Evolutionary conservation across 176 grass and related monocot species (phyloP), one percentile per base, ranked within the genome.

Genomic region (Phoenix dactylifera): DNA sequence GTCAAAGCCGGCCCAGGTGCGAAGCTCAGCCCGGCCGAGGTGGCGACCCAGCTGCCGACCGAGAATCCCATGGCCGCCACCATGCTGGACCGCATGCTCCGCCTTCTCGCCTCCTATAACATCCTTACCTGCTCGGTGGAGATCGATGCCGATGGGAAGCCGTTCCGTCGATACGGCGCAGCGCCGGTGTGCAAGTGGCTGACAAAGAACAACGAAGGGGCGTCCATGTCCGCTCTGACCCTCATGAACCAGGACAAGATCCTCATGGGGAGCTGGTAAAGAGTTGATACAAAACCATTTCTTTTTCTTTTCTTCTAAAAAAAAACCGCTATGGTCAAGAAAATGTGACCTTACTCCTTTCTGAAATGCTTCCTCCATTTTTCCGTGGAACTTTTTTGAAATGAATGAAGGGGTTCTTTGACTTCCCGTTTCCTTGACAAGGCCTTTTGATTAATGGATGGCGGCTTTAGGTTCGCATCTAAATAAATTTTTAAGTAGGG

Each of bases 161-260:
- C 77, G 17, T 20, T 9, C 16, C 71, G 86, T 0, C 63, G 64
- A 4, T 96, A 87, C 69, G 51, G 68, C 12, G 64, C 74, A 0
- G 65, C 68, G 5, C 91, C 86, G 12, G 86, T 87, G 5, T 82
- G 86, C 86, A 87, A 87, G 67, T 95, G 81, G 80, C 80, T 95
- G 24, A 90, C 91, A 5, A 82, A 82, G 52, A 95, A 95, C 57
- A 77, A 90, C 52, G 86, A 90, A 52, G 91, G 86, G 44, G 86
- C 87, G 35, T 95, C 91, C 82, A 90, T 95, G 91, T 86, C 91
- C 1, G 72, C 86, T n/a, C 67, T 90, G 50, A 68, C 64, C 50
- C 83, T 90, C 63, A 90, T 95, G 86, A 87, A 87, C 83, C 91
- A 90, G 74, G 91, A 95, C 67, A 90, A 95, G 77, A 61, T 95